phyloP scores from a whole-genome alignment of 192 early-diverging fungal genomes.

The Backusella psychrophila region DNA sequence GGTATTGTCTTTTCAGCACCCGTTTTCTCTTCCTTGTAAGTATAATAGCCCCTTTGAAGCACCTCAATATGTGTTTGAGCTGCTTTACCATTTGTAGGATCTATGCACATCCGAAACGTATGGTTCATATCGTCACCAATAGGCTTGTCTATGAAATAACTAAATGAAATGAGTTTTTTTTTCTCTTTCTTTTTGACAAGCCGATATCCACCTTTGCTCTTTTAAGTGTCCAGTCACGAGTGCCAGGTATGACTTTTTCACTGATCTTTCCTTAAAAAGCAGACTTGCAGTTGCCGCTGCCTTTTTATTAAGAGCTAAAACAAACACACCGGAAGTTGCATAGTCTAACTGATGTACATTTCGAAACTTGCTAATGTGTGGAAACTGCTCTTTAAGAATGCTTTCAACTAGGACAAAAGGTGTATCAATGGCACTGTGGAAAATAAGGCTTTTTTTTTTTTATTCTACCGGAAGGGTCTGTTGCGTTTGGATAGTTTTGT shows the following conservation, averaged over 20 bases:
- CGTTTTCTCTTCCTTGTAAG: constrained; percentile 16
- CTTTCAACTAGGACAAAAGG: constrained; percentile 13
- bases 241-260: constrained; percentile 37
- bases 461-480: constrained; percentile 1
- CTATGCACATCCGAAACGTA: constrained; percentile 37
- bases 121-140: constrained; percentile 36
- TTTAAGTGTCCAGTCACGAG: constrained; percentile 35
- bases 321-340: constrained; percentile 40
- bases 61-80: constrained; percentile 33
- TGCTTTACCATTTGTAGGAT: constrained; percentile 14
- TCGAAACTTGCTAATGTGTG: constrained; percentile 25
- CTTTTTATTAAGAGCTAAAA: constrained; percentile 32
- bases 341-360: constrained; percentile 45
- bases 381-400: constrained; percentile 22
- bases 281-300: constrained; percentile 27
- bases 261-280: constrained; percentile 30
- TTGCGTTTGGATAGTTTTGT: constrained; percentile 3
- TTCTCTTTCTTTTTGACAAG: no score
- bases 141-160: constrained; percentile 31
- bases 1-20: not conserved
- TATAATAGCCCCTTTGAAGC: constrained; percentile 29
- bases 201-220: constrained; percentile 12
- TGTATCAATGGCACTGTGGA: no score
- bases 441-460: no score
- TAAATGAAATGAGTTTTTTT: not conserved